Conservation (phyloP, 2,329 filamentous ascomycete genomes). For the Colletotrichum theobromicola region DNA sequence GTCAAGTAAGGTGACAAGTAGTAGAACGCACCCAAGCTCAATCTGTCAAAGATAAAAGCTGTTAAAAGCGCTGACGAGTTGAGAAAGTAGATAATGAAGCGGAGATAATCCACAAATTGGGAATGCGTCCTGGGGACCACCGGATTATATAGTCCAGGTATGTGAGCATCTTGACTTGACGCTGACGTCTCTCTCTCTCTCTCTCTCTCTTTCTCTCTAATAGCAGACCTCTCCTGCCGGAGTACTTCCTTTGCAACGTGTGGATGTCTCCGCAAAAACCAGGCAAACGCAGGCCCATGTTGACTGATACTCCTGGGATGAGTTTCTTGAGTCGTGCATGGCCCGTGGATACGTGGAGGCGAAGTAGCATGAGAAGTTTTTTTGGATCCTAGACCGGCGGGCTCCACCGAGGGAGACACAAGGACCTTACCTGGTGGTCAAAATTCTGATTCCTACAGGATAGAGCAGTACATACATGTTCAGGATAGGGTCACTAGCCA, state of each 20-base stretch:
- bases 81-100: not conserved
- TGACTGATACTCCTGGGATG: conserved; percentile 13
- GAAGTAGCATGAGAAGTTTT: conserved; percentile 20
- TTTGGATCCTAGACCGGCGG: conserved; percentile 11
- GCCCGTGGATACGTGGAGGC: conserved; percentile 22
- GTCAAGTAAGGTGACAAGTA: not conserved
- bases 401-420: conserved; percentile 12
- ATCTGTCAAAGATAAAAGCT: not conserved
- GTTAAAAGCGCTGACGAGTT: not conserved
- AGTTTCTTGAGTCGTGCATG: conserved; percentile 22
- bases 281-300: conserved; percentile 21
- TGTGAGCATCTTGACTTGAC: conserved; percentile 15
- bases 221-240: not conserved
- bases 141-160: conserved; percentile 9
- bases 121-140: not conserved
- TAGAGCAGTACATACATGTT: not conserved
- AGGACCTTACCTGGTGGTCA: conserved; percentile 9
- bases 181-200: conserved; percentile 12
- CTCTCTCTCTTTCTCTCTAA: not conserved
- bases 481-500: not conserved
- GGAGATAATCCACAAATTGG: too few relatives aligned
- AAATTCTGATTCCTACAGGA: conserved; percentile 7
- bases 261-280: conserved; percentile 22
- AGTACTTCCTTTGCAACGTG: not conserved
- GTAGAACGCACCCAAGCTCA: not conserved